Conservation (phyloP, 371 early-diverging fungal genomes). For the Rhizomucor pusillus region DNA sequence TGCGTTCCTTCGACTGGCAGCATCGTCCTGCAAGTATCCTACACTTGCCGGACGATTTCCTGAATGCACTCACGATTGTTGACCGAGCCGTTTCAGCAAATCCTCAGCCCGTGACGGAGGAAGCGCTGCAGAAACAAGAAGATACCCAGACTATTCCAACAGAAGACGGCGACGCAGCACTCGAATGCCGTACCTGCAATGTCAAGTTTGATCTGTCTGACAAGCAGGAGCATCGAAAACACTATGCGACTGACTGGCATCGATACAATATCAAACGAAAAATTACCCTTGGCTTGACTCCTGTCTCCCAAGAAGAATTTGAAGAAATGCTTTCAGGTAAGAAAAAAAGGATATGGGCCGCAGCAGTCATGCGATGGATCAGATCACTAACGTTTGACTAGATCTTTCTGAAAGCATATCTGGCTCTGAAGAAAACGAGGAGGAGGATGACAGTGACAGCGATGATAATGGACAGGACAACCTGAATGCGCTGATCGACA, state of each 20-base stretch:
- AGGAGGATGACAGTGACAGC: slow-evolving; percentile 18
- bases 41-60: background rate
- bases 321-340: slow-evolving; percentile 66
- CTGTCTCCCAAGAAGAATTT: slow-evolving; percentile 81
- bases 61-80: background rate
- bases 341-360: background rate
- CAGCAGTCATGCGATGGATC: too few species aligned
- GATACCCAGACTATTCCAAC: background rate
- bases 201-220: slow-evolving; percentile 68
- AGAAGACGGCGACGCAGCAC: background rate
- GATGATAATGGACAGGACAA: slow-evolving; percentile 11
- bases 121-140: background rate
- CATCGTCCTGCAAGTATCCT: background rate
- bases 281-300: slow-evolving; percentile 71
- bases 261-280: slow-evolving; percentile 94
- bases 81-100: background rate
- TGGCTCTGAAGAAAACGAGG: slow-evolving; percentile 36
- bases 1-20: too few species aligned
- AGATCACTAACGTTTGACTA: too few species aligned
- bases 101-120: background rate
- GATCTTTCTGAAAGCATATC: slow-evolving; percentile 52
- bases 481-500: slow-evolving; percentile 34
- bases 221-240: slow-evolving; percentile 83
- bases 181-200: slow-evolving; percentile 81
- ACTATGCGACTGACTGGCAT: slow-evolving; percentile 95